phyloP scores from a whole-genome alignment of 352 stramenopile genomes.

The Phytophthora pinifolia region DNA sequence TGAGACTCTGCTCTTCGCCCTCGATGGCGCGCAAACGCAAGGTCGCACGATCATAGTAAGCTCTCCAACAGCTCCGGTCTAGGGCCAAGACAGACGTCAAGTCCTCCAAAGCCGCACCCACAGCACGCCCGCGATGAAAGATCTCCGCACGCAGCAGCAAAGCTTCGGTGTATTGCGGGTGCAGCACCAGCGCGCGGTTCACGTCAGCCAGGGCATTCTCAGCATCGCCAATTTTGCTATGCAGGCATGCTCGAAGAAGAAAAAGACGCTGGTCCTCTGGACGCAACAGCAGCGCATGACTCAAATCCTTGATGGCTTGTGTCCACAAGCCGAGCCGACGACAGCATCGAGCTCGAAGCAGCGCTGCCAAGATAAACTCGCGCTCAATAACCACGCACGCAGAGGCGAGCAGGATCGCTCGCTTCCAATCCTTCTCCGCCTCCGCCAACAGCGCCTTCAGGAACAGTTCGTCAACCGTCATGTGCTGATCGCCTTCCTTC shows the following conservation, averaged over 20 bases:
- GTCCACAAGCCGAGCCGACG: conserved; percentile 70
- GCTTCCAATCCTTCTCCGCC: conserved; percentile 61
- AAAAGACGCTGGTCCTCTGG: conserved; percentile 58
- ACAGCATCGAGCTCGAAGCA: conserved; percentile 69
- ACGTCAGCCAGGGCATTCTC: conserved; percentile 58
- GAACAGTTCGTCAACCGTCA: conserved; percentile 72
- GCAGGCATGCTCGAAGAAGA: conserved; percentile 56
- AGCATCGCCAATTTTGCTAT: conserved; percentile 54
- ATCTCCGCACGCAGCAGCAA: conserved; percentile 70
- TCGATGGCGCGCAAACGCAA: conserved; percentile 69
- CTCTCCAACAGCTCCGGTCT: conserved; percentile 72
- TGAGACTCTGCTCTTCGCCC: conserved; percentile 55
- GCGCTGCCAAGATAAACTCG: conserved; percentile 54
- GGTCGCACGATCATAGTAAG: conserved; percentile 78
- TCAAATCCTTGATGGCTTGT: conserved; percentile 72
- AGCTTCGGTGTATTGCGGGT: conserved; percentile 67
- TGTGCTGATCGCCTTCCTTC: conserved; percentile 50
- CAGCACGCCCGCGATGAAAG: conserved; percentile 46
- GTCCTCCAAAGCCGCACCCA: conserved; percentile 60
- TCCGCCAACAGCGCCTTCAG: conserved; percentile 51
- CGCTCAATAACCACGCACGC: conserved; percentile 69
- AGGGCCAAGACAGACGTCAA: conserved; percentile 55
- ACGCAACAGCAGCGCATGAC: conserved; percentile 45
- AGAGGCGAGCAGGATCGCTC: conserved; percentile 67
- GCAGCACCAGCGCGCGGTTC: conserved; percentile 56